A percentile compares a stretch with the other conserved stretches of the same genome.
Evolutionary conservation across 2,329 filamentous ascomycete species (phyloP).

Genomic region (Karstenula rhodostoma): DNA sequence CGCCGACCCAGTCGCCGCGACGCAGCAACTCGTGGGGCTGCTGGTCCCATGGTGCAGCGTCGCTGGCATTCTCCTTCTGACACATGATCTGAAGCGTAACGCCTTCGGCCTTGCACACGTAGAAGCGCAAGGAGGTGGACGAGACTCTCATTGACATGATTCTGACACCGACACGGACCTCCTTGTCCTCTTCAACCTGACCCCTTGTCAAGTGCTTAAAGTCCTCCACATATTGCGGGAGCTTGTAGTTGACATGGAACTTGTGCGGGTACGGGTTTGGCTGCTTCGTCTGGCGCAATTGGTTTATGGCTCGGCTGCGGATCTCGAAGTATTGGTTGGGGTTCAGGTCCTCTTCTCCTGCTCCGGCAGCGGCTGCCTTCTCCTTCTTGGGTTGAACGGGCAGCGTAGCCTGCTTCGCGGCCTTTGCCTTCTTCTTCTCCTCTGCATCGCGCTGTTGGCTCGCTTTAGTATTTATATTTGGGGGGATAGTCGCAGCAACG

Average conservation of each 20-base stretch:
- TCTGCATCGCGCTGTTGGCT: constrained; percentile 66
- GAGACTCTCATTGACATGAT: constrained; percentile 84
- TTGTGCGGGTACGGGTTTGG: constrained; percentile 90
- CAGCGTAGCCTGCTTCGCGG: constrained; percentile 78
- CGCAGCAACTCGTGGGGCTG: constrained; percentile 85
- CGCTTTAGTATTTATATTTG: constrained; percentile 2
- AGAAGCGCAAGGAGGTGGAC: constrained; percentile 21
- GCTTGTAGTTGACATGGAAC: constrained; percentile 86
- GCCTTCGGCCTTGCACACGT: constrained; percentile 70
- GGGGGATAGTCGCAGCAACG: background rate
- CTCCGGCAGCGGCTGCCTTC: constrained; percentile 52
- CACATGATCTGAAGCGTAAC: constrained; percentile 90
- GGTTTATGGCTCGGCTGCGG: constrained; percentile 63
- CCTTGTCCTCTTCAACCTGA: constrained; percentile 78
- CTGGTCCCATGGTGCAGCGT: constrained; percentile 76
- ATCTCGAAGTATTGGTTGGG: constrained; percentile 89
- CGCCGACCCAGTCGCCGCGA: constrained; percentile 90
- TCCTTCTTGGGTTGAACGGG: constrained; percentile 66
- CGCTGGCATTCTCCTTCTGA: constrained; percentile 79
- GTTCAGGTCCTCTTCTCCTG: constrained; percentile 60
- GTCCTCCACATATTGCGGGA: constrained; percentile 79
- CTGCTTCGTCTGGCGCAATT: constrained; percentile 55
- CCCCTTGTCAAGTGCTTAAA: constrained; percentile 87
- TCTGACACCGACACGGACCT: constrained; percentile 80
- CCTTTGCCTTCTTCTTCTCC: constrained; percentile 88